These are phyloP conservation scores for Capsella bursapastoris DNA, from an alignment of 345 rosid genomes.

Conservation along the genomic window DNA sequence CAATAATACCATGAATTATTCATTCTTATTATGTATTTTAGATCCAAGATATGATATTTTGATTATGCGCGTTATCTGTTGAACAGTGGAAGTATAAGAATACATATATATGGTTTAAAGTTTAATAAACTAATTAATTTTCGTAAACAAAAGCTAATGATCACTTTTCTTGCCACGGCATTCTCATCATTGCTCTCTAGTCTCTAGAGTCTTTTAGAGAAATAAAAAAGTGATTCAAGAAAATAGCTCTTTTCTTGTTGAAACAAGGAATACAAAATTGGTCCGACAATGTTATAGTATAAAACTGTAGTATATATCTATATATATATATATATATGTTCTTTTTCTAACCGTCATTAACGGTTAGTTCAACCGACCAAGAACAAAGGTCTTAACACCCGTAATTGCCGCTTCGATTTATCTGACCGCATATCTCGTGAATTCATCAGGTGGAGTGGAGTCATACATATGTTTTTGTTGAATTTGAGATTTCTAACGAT, in stretches of 20 bases:
- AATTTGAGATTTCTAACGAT: neutral
- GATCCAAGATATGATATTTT: neutral
- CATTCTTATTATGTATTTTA: neutral
- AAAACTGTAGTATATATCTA: neutral
- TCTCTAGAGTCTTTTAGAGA: constrained; percentile 6
- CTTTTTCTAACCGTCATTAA: constrained; percentile 35
- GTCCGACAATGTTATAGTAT: constrained; percentile 1
- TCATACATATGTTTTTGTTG: neutral
- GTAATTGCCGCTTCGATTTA: constrained; percentile 24
- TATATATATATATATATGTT: neutral
- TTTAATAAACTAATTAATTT: neutral
- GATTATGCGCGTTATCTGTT: constrained; percentile 6
- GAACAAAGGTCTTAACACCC: constrained; percentile 15
- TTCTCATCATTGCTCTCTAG: constrained; percentile 11
- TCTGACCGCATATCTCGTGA: neutral
- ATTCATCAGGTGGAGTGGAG: neutral
- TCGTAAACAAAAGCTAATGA: neutral
- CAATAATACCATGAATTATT: constrained; percentile 4
- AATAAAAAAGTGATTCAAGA: neutral
- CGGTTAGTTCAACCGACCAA: constrained; percentile 43
- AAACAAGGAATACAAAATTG: neutral
- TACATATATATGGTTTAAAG: constrained; percentile 6
- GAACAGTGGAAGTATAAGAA: constrained; percentile 15
- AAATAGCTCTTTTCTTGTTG: neutral
- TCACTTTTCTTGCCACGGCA: neutral